A percentile compares a stretch with the other conserved stretches of the same genome.
Evolutionary conservation across 495 filamentous ascomycete species (phyloP).

Genomic region (Penicillium odoratum): DNA sequence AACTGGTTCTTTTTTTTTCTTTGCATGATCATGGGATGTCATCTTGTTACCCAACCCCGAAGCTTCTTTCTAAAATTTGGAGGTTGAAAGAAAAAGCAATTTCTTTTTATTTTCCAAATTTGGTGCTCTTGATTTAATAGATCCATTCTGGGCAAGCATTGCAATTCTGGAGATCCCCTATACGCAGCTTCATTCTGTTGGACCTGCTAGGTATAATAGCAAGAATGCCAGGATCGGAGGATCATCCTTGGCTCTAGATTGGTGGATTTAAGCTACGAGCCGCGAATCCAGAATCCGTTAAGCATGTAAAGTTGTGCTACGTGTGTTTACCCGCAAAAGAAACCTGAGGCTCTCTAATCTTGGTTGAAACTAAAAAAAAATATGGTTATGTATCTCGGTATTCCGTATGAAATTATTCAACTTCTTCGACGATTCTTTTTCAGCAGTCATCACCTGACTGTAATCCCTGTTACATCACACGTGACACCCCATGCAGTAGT

Average conservation of each 20-base stretch:
- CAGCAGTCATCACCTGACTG: constrained; percentile 1
- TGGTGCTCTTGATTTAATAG: not conserved
- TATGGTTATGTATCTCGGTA: too few relatives aligned
- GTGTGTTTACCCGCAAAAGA: too few relatives aligned
- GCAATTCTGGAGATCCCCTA: too few relatives aligned
- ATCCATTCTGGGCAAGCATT: not conserved
- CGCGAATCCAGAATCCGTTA: constrained; percentile 1
- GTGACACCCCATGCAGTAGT: constrained; percentile 7
- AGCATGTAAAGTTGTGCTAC: too few relatives aligned
- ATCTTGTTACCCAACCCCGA: constrained; percentile 18
- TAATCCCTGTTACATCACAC: constrained; percentile 8
- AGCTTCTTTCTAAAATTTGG: constrained; percentile 20
- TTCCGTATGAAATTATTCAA: too few relatives aligned
- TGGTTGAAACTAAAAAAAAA: too few relatives aligned
- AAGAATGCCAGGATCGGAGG: constrained; percentile 1
- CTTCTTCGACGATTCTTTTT: not conserved
- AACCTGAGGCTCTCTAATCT: too few relatives aligned
- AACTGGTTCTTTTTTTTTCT: constrained; percentile 17
- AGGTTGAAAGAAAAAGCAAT: constrained; percentile 20
- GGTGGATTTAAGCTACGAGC: not conserved
- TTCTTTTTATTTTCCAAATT: constrained; percentile 5
- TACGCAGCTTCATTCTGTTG: not conserved
- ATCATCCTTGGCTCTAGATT: constrained; percentile 1
- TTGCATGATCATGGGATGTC: constrained; percentile 31
- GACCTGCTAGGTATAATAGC: not conserved